These are phyloP conservation scores for Echeveria elegans DNA, from an alignment of 164 flowering plant species.

Conservation along the genomic window DNA sequence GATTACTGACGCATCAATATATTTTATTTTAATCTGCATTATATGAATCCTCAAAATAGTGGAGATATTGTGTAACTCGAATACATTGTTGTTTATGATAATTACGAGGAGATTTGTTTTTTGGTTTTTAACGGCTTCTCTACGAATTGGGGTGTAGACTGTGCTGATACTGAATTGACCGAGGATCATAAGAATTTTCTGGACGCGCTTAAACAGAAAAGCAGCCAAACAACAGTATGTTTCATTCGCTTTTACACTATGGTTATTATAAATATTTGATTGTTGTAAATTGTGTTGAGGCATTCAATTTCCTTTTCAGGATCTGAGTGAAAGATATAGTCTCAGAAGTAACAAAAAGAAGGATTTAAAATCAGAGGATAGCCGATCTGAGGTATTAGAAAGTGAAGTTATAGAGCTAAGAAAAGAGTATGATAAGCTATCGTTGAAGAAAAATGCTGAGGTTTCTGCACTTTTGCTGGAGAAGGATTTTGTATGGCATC, in stretches of 20 bases:
- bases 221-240: conserved; percentile 34
- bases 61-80: not conserved
- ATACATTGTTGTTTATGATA: not conserved
- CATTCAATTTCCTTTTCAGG: not conserved
- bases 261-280: not conserved
- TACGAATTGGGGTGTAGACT: conserved; percentile 25
- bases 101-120: not conserved
- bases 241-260: not conserved
- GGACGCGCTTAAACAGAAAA: conserved; percentile 28
- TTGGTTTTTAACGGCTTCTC: not conserved
- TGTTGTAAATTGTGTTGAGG: not conserved
- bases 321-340: conserved; percentile 2
- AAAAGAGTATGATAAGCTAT: conserved; percentile 40
- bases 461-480: conserved; percentile 59
- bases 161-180: conserved; percentile 31
- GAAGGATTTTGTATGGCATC: conserved; percentile 71
- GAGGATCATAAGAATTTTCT: conserved; percentile 37
- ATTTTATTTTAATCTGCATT: not conserved
- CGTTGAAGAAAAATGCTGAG: conserved; percentile 37
- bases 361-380: conserved; percentile 8
- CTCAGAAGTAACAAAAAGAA: conserved; percentile 22
- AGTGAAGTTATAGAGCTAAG: conserved; percentile 42
- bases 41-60: not conserved
- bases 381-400: conserved; percentile 16
- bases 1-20: not conserved